phyloP scores from a whole-genome alignment of 1,284 basidiomycete species.

The Microbotryomycetes sp. region DNA sequence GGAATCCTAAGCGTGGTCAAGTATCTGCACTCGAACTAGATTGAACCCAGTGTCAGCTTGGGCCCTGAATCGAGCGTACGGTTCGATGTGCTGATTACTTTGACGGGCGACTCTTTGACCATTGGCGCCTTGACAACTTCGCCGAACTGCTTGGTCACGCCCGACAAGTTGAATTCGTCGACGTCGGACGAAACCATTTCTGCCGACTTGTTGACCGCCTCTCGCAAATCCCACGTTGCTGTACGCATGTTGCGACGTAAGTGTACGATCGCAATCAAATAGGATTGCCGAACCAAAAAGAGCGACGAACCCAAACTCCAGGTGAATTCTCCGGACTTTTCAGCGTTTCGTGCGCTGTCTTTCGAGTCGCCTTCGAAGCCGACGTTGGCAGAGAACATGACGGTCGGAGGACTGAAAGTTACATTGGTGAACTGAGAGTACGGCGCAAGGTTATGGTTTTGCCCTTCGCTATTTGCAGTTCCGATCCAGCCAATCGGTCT shows the following conservation, averaged over 20 bases:
- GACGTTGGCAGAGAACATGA: constrained; percentile 2
- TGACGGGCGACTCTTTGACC: constrained; percentile 6
- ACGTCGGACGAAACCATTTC: constrained; percentile 5
- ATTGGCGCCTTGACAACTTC: constrained; percentile 5
- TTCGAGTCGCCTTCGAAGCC: background rate
- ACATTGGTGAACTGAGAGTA: constrained; percentile 9
- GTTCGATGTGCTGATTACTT: background rate
- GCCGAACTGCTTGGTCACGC: constrained; percentile 1
- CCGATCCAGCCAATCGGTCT: constrained; percentile 12
- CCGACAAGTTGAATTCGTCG: constrained; percentile 10
- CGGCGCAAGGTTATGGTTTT: background rate
- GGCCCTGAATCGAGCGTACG: background rate
- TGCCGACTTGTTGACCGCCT: constrained; percentile 6
- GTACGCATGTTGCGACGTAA: background rate
- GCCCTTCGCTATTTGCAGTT: constrained; percentile 3
- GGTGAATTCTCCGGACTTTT: constrained; percentile 3
- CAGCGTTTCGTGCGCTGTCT: constrained; percentile 1
- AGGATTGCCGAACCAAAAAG: background rate
- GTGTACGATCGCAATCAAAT: background rate
- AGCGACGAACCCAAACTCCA: constrained; percentile 2
- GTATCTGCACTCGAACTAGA: constrained; percentile 10
- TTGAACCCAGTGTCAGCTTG: background rate
- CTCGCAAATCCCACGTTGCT: constrained; percentile 13
- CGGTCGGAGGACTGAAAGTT: constrained; percentile 3
- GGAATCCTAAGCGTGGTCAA: background rate